Base-by-base conservation (phyloP, 352 stramenopile species). In the Pythium volutum region DNA sequence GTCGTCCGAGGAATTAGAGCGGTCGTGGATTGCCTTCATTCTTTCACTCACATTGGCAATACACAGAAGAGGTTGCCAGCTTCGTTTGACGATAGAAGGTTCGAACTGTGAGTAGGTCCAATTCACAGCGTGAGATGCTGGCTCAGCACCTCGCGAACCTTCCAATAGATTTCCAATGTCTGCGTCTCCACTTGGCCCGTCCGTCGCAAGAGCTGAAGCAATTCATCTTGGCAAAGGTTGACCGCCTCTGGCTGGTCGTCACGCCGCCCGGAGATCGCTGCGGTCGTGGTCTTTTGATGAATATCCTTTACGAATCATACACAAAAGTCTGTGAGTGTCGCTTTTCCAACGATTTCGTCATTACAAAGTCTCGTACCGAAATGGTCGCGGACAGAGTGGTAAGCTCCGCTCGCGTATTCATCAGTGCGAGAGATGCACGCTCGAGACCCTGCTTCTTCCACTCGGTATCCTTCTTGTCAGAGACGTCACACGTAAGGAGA, bases 71-170 rank as follows among this genome's bases (percentile, higher is more conserved):
- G n/a, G n/a, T n/a, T n/a, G n/a, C n/a, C n/a, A n/a, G n/a, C n/a
- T n/a, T n/a, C n/a, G n/a, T n/a, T n/a, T n/a, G n/a, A n/a, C n/a
- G n/a, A n/a, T n/a, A n/a, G n/a, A n/a, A n/a, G n/a, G n/a, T n/a
- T n/a, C n/a, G n/a, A n/a, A n/a, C n/a, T n/a, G n/a, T n/a, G n/a
- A n/a, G n/a, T n/a, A n/a, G n/a, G n/a, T n/a, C n/a, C n/a, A n/a
- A n/a, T n/a, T 31, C 55, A 71, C 0, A 75, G 51, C 11, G 68
- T 27, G 50, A 77, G 59, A 38, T 67, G 36, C 23, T 88, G 64
- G 15, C 36, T 67, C 22, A 39, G 64, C 1, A 62, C 39, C 14
- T 71, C 58, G 14, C 64, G 64, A 31, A 39, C 45, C 47, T 57
- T 71, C 64, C 64, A 71, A 62, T 71, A 71, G 39, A 67, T 15